phyloP scores from a whole-genome alignment of 768 basidiomycete genomes.

The Coprinopsis marcescibilis region DNA sequence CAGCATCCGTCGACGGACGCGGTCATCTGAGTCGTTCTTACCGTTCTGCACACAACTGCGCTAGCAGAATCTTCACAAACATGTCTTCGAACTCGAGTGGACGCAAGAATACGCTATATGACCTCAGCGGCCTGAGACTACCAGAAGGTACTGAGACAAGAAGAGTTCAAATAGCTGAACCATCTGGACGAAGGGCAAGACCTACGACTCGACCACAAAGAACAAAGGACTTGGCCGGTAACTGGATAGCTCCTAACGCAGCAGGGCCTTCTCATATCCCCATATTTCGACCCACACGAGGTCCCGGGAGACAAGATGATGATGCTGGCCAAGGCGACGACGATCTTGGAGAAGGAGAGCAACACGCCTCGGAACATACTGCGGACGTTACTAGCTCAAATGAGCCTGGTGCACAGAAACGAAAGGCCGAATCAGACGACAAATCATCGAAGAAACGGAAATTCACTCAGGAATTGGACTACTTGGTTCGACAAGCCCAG shows the following conservation, averaged over 20 bases:
- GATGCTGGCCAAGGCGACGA: slow-evolving; percentile 15
- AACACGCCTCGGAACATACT: too few species aligned
- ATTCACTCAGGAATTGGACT: slow-evolving; percentile 47
- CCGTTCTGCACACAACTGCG: too few species aligned
- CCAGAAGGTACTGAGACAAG: too few species aligned
- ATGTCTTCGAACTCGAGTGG: neutral
- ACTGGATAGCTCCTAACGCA: slow-evolving; percentile 66
- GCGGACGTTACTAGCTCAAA: slow-evolving; percentile 3
- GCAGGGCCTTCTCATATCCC: slow-evolving; percentile 42
- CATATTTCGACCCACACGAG: slow-evolving; percentile 13
- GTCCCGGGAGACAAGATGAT: slow-evolving; percentile 10
- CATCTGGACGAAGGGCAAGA: too few species aligned
- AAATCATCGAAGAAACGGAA: slow-evolving; percentile 31
- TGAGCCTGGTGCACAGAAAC: slow-evolving; percentile 9
- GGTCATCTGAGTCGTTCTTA: too few species aligned
- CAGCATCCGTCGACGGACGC: too few species aligned
- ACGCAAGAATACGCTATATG: slow-evolving; percentile 55
- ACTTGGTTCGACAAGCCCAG: slow-evolving; percentile 32
- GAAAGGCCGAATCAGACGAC: slow-evolving; percentile 21
- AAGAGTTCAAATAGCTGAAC: too few species aligned
- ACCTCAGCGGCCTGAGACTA: slow-evolving; percentile 57
- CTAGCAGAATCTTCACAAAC: too few species aligned
- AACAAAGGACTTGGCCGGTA: slow-evolving; percentile 44
- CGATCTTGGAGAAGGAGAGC: slow-evolving; percentile 17
- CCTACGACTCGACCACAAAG: too few species aligned